A percentile compares a stretch with the other conserved stretches of the same genome.
These are phyloP conservation scores for Wickerhamomyces rabaulensis DNA, from an alignment of 805 yeast species.

Conservation along the genomic window DNA sequence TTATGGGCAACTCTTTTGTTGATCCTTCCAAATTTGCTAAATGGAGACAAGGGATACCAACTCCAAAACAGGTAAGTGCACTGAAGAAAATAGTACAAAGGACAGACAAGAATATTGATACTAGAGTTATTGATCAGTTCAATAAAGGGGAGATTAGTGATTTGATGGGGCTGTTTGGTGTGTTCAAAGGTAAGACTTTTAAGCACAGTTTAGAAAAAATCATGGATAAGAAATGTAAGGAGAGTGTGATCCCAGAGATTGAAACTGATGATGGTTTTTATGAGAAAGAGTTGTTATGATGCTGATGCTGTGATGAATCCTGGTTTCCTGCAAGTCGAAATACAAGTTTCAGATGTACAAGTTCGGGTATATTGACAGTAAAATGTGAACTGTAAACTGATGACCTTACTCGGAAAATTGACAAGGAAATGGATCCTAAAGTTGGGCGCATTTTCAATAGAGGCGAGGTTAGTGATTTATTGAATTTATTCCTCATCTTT, in stretches of 20 bases:
- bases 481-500: no score
- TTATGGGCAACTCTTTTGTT: conserved; percentile 2
- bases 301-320: no score
- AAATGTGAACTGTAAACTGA: no score
- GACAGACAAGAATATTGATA: not conserved
- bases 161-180: conserved; percentile 7
- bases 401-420: no score
- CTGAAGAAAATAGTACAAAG: conserved; percentile 7
- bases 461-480: no score
- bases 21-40: conserved; percentile 24
- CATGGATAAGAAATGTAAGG: not conserved
- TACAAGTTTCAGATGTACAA: no score
- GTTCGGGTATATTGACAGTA: no score
- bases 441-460: no score
- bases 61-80: conserved; percentile 22
- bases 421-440: no score
- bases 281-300: no score
- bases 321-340: no score
- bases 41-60: conserved; percentile 28
- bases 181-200: conserved; percentile 8
- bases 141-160: conserved; percentile 10
- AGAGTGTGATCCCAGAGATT: not conserved
- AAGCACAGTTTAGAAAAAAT: conserved; percentile 1
- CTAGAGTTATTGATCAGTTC: not conserved
- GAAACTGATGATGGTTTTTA: not conserved